Conservation (phyloP, 345 rosid genomes). For the Iberis pinnata region DNA sequence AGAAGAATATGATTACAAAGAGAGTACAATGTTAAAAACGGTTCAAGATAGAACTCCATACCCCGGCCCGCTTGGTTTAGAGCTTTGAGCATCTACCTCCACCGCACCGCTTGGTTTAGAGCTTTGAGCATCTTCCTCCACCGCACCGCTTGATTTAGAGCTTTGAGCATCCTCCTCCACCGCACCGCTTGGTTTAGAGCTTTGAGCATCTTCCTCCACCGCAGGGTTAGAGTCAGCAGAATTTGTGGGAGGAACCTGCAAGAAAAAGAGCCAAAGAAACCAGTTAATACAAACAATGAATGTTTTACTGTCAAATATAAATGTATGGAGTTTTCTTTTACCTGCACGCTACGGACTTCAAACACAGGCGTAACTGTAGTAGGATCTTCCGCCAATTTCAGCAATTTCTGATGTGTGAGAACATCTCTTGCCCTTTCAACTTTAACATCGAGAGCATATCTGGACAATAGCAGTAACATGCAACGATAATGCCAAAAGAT, state of each 20-base stretch:
- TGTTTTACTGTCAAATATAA: no score
- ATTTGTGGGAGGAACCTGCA: conserved; percentile 58
- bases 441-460: conserved; percentile 90
- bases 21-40: not conserved
- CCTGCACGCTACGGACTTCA: conserved; percentile 89
- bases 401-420: conserved; percentile 64
- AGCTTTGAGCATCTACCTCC: no score
- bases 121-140: no score
- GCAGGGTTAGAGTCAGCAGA: conserved; percentile 49
- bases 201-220: conserved; percentile 70
- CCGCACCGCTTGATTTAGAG: no score
- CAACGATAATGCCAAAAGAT: no score
- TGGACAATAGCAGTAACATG: no score
- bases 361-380: conserved; percentile 70
- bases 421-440: conserved; percentile 98
- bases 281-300: not conserved
- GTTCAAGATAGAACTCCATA: no score
- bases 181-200: conserved; percentile 40
- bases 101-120: no score
- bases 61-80: no score
- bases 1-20: conserved; percentile 16
- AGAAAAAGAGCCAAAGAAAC: not conserved
- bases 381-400: conserved; percentile 72
- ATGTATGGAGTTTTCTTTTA: conserved; percentile 1
- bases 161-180: not conserved